Percentiles rank a stretch among this genome's conserved stretches.
Evolutionary conservation across 768 basidiomycete genomes (phyloP).

Genomic region (Trametes punicea): DNA sequence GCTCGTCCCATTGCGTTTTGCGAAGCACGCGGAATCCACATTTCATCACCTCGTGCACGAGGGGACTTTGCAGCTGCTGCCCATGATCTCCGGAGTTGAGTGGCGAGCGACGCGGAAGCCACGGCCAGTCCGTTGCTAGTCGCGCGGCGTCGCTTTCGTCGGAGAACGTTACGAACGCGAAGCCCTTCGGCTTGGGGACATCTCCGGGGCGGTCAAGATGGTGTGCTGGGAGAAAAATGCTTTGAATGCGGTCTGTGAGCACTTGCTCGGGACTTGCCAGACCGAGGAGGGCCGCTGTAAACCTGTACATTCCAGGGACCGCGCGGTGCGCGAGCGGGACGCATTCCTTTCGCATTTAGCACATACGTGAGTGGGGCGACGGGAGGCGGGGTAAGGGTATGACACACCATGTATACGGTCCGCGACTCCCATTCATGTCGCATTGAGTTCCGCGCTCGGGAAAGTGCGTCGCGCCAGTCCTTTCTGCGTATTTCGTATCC

Average conservation of each 20-base stretch:
- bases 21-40: constrained; percentile 58
- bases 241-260: constrained; percentile 38
- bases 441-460: constrained; percentile 28
- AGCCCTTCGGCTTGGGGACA: constrained; percentile 64
- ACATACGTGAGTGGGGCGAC: not conserved
- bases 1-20: constrained; percentile 58
- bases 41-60: constrained; percentile 44
- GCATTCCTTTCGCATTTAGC: constrained; percentile 53
- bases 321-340: constrained; percentile 56
- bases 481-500: constrained; percentile 67
- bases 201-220: constrained; percentile 56
- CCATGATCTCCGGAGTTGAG: not conserved
- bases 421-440: constrained; percentile 57
- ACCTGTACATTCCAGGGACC: constrained; percentile 46
- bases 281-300: constrained; percentile 30
- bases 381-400: not conserved
- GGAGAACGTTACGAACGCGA: constrained; percentile 64
- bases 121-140: constrained; percentile 58
- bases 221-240: constrained; percentile 57
- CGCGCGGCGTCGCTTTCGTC: constrained; percentile 36
- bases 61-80: not conserved
- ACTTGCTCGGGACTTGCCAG: not conserved
- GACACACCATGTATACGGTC: constrained; percentile 66
- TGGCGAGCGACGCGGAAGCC: constrained; percentile 37
- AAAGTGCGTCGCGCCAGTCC: constrained; percentile 35